Base-by-base conservation (phyloP, 2,329 filamentous ascomycete species). In the Cercospora citrullina region DNA sequence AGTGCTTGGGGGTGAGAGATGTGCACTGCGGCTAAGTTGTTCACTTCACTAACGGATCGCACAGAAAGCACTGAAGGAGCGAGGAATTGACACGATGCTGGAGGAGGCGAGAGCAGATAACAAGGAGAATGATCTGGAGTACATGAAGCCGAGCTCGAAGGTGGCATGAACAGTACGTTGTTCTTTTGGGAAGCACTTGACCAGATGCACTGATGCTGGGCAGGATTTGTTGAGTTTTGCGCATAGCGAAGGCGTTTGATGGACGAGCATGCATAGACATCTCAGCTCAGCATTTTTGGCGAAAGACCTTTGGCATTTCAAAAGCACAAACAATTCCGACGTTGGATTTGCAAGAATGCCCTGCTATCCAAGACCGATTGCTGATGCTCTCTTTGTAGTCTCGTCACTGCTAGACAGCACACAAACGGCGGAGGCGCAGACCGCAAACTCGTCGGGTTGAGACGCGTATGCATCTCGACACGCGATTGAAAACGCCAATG, bases 51-150 rank as follows among this genome's bases (percentile, higher is more conserved):
- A 2, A 64, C 8, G 62, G 12, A 14, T 3, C 30, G 16, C 26
- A 48, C 72, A 97, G 94, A 90, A 88, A 82, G 93, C 90, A 3
- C 84, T 99, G 60, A 96, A 95, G 80, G 89, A 93, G 66, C 88
- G 91, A 75, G 95, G 95, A 66, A 96, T 99, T 77, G 93, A 98
- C 80, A 92, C 91, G 75, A 91, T 98, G 84, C 84, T 99, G 10
- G 92, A 94, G 7, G 95, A 98, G 75, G 94, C 94, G 18, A 86
- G 94, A 68, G 93, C 95, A 73, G 92, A 94, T 76, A 94, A 92
- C 75, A 92, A 89, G 75, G 95, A 98, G 73, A 95, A 92, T 70
- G 94, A 98, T 78, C 83, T 88, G 10, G 84, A 90, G 72, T 87
- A 91, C 75, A 84, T 91, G 82, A 82, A 81, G 71, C 80, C 83